Percentiles rank a stretch among this genome's conserved stretches.
phyloP scores from a whole-genome alignment of 2,329 filamentous ascomycete species.

The Diplocarpon mali region DNA sequence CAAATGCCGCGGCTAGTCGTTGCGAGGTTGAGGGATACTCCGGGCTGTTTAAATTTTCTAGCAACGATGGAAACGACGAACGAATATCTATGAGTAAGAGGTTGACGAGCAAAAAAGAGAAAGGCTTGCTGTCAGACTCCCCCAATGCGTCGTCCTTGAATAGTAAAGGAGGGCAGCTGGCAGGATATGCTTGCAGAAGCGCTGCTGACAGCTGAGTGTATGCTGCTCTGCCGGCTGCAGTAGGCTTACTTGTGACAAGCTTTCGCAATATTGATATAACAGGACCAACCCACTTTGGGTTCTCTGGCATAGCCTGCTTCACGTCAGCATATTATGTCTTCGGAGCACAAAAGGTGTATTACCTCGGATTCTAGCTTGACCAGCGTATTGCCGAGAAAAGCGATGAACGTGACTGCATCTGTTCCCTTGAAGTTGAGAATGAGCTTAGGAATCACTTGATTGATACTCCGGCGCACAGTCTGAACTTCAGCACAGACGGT shows the following conservation, averaged over 20 bases:
- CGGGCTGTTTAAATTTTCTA: constrained; percentile 44
- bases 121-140: constrained; percentile 35
- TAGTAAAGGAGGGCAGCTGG: constrained; percentile 35
- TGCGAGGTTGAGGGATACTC: constrained; percentile 39
- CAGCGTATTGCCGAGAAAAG: constrained; percentile 43
- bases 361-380: constrained; percentile 39
- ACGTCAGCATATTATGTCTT: constrained; percentile 2
- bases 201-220: constrained; percentile 48
- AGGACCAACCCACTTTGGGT: constrained; percentile 42
- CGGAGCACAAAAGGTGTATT: constrained; percentile 17
- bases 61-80: constrained; percentile 48
- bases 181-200: constrained; percentile 44
- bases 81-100: constrained; percentile 56
- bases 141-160: constrained; percentile 35
- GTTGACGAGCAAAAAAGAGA: constrained; percentile 51
- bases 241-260: constrained; percentile 44
- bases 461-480: constrained; percentile 33
- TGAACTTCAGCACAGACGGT: constrained; percentile 24
- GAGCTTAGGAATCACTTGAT: constrained; percentile 36
- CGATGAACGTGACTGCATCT: constrained; percentile 47
- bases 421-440: constrained; percentile 45
- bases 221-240: constrained; percentile 41
- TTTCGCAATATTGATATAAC: constrained; percentile 39
- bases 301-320: constrained; percentile 35
- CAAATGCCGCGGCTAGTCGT: constrained; percentile 49